Percentiles rank a stretch among this genome's conserved stretches.
Conservation (phyloP, 1,284 basidiomycete genomes). For the Moesziomyces parantarcticus region DNA sequence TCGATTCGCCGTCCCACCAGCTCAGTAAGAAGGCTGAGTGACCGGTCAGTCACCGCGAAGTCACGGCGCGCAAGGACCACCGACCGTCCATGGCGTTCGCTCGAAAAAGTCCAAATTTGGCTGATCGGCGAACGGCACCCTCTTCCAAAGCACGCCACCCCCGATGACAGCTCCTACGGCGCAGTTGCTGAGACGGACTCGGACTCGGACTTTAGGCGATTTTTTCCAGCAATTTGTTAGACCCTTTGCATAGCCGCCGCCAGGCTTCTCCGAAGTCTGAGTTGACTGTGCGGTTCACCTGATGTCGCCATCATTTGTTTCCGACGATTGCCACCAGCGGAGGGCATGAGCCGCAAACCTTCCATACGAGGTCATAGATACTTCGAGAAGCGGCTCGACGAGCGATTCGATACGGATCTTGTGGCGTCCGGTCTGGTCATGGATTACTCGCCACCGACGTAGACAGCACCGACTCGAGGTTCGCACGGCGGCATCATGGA, state of each 20-base stretch:
- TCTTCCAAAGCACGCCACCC: constrained; percentile 9
- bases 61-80: not conserved
- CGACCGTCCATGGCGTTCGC: constrained; percentile 6
- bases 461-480: not conserved
- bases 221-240: not conserved
- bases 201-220: constrained; percentile 16
- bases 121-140: constrained; percentile 2
- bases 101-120: not conserved
- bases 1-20: too few relatives aligned
- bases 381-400: constrained; percentile 9
- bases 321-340: not conserved
- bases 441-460: too few relatives aligned
- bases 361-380: not conserved
- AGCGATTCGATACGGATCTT: not conserved
- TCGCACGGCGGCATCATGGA: constrained; percentile 34
- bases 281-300: not conserved
- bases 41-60: too few relatives aligned
- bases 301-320: not conserved
- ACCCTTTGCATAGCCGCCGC: not conserved
- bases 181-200: not conserved
- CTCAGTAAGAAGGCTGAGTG: too few relatives aligned
- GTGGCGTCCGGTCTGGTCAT: too few relatives aligned
- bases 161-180: constrained; percentile 1
- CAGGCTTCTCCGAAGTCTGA: not conserved
- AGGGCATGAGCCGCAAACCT: not conserved